Evolutionary conservation across 2,329 filamentous ascomycete genomes (phyloP).

Genomic region (Ophiobolus disseminans): DNA sequence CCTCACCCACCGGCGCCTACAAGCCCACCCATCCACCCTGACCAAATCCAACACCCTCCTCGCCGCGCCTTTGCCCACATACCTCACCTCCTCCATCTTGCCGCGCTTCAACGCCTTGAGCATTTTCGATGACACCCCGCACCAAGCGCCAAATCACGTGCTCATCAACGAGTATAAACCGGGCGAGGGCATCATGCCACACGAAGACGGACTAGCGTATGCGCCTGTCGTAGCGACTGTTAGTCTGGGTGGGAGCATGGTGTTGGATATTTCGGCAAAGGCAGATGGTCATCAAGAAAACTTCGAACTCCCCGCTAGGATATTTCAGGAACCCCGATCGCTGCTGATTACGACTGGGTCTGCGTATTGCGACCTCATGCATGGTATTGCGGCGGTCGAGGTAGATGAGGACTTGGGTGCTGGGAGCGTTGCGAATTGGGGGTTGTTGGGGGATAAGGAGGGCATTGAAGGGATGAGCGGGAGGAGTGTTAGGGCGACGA

Average conservation of each 20-base stretch:
- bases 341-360: conserved; percentile 73
- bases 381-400: conserved; percentile 72
- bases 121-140: conserved; percentile 70
- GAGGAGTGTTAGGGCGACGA: conserved; percentile 63
- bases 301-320: conserved; percentile 52
- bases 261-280: conserved; percentile 73
- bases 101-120: conserved; percentile 58
- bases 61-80: conserved; percentile 74
- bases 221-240: conserved; percentile 88
- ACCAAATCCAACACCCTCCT: conserved; percentile 75
- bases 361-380: conserved; percentile 74
- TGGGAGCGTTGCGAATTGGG: conserved; percentile 72
- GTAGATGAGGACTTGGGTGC: conserved; percentile 70
- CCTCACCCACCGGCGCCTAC: conserved; percentile 85
- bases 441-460: conserved; percentile 62
- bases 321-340: conserved; percentile 85
- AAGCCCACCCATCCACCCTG: conserved; percentile 87
- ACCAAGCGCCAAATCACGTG: conserved; percentile 83
- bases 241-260: conserved; percentile 78
- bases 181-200: conserved; percentile 94
- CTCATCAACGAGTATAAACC: conserved; percentile 90
- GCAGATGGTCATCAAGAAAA: background rate
- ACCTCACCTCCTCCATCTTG: conserved; percentile 75
- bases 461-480: conserved; percentile 56
- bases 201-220: conserved; percentile 92